Base-by-base conservation (phyloP, 1,284 basidiomycete genomes). In the Ganoderma leucocontextum region DNA sequence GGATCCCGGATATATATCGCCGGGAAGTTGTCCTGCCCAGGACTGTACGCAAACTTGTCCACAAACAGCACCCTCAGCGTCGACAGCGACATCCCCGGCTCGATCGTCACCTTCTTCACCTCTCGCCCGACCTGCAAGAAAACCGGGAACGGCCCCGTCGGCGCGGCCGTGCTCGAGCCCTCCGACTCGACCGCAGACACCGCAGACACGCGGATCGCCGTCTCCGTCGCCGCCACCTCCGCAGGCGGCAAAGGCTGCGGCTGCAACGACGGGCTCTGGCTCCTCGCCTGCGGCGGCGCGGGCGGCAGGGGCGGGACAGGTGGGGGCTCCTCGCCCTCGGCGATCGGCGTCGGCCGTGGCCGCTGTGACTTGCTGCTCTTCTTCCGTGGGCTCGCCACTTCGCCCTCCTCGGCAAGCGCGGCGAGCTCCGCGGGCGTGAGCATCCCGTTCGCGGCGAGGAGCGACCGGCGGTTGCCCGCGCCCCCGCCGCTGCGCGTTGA, bases 1-100 rank as follows among this genome's bases (percentile, higher is more conserved):
- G 92, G 91, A 81, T 99, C 97, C 10, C 95, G 92, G 67, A 99
- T 92, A 78, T 99, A 99, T 65, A 99, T 97, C 22, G 94, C 92
- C 12, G 97, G 97, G 77, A 99, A 99, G 76, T 98, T 95, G 67
- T 96, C 96, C 81, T 93, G 87, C 1, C 95, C 92, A 0, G 97
- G 95, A 76, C 94, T 97, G 79, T 98, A 99, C 44, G 94, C 91
- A 76, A 99, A 99, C 75, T 91, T 93, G 82, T 99, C 97, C 75
- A 99, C 94, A 77, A 99, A 99, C 33, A 99, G 81, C 76, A 98
- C 88, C 55, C 95, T 86, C 67, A 97, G 79, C 3, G 88, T 90
- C 2, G 92, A 83, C 72, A 96, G 88, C 0, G 92, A 91, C 63
- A 93, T 81, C 0, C 86, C 87, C 5, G 88, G 85, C 64, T 95